phyloP scores from a whole-genome alignment of 495 filamentous ascomycete genomes.

The Aspergillus bridgeri region DNA sequence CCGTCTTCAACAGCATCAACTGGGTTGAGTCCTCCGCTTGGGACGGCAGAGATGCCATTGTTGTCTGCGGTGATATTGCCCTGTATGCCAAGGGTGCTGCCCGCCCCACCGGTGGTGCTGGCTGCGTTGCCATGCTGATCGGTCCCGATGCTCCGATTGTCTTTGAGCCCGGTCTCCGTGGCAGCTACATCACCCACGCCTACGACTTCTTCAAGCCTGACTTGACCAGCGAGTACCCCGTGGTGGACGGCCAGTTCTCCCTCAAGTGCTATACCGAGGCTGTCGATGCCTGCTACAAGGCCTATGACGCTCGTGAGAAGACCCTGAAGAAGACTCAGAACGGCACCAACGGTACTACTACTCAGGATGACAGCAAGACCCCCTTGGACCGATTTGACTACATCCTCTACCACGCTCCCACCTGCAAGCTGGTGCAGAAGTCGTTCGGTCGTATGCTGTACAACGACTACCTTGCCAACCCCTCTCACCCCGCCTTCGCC shows the following conservation, averaged over 20 bases:
- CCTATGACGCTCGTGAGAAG: conserved; percentile 82
- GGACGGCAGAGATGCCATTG: conserved; percentile 93
- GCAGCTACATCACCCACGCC: conserved; percentile 87
- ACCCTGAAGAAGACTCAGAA: conserved; percentile 60
- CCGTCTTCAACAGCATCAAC: conserved; percentile 94
- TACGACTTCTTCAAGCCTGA: conserved; percentile 99
- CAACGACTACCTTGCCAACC: conserved; percentile 87
- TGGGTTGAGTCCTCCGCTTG: conserved; percentile 98
- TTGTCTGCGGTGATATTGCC: conserved; percentile 95
- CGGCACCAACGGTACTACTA: conserved; percentile 56
- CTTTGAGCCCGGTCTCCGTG: conserved; percentile 88
- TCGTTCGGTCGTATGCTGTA: conserved; percentile 93
- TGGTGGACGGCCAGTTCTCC: conserved; percentile 95
- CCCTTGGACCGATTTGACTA: conserved; percentile 92
- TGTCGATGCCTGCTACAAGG: conserved; percentile 93
- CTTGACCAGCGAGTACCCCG: conserved; percentile 94
- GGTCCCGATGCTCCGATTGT: conserved; percentile 90
- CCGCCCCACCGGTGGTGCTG: conserved; percentile 92
- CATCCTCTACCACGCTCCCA: conserved; percentile 92
- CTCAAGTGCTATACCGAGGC: conserved; percentile 94
- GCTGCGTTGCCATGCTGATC: conserved; percentile 89
- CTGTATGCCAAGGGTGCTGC: conserved; percentile 96
- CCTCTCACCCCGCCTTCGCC: conserved; percentile 71
- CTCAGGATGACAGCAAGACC: conserved; percentile 54
- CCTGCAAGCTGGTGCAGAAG: conserved; percentile 96